Conservation (phyloP, 352 stramenopile genomes). For the Plasmopara halstedii region DNA sequence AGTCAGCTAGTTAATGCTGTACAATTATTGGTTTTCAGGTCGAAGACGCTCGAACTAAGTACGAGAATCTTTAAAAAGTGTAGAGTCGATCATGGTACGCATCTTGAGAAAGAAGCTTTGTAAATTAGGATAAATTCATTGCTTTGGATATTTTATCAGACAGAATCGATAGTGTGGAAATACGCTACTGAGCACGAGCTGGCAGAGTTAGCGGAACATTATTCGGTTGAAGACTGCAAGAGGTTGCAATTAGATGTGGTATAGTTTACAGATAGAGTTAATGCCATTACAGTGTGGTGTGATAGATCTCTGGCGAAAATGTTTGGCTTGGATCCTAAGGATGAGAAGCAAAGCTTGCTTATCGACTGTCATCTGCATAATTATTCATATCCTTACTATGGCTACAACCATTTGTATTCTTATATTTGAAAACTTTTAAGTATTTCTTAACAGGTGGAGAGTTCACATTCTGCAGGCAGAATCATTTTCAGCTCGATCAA, state of each 20-base stretch:
- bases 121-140: too few relatives aligned
- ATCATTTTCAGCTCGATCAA: conserved; percentile 43
- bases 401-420: background rate
- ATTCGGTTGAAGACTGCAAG: conserved; percentile 52
- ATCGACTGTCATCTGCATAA: conserved; percentile 52
- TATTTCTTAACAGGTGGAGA: conserved; percentile 13
- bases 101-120: too few relatives aligned
- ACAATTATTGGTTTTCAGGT: conserved; percentile 12
- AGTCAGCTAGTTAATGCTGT: conserved; percentile 16
- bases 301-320: conserved; percentile 40
- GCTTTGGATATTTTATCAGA: conserved; percentile 11
- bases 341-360: conserved; percentile 38
- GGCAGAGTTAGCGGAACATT: conserved; percentile 22
- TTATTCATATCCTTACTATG: conserved; percentile 52
- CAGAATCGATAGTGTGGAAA: conserved; percentile 57
- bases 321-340: conserved; percentile 32
- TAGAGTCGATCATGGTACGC: conserved; percentile 4
- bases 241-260: conserved; percentile 22
- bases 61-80: conserved; percentile 1
- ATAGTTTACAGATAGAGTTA: background rate
- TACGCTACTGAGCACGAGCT: conserved; percentile 34
- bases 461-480: conserved; percentile 57
- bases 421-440: background rate
- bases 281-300: conserved; percentile 3
- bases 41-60: conserved; percentile 13